Evolutionary conservation across 495 filamentous ascomycete species (phyloP), one percentile per base, ranked within the genome.

Genomic region (Endocarpon pusillum): DNA sequence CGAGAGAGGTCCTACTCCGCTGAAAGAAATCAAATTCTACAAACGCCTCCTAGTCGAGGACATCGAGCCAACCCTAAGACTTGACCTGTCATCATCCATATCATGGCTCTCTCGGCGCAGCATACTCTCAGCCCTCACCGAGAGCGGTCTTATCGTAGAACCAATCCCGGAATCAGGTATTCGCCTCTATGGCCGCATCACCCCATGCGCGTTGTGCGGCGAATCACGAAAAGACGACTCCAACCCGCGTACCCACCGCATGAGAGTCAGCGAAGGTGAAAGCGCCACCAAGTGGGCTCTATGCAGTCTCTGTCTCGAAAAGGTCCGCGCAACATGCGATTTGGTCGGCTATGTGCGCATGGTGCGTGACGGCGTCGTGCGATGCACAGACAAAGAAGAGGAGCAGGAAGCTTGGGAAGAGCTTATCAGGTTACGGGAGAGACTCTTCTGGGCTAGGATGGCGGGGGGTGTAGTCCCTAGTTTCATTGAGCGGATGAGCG

Each of bases 391-490:
- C 18, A 63, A 71, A 21, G 80, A 84, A 36, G 78, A 81, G 22
- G 73, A 81, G 49, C 77, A 73, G 41, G 72, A 73, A 21, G 83
- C 85, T 3, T 97, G 89, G 89, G 84, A 93, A 47, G 89, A 96
- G 55, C 81, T 81, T 34, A 75, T 92, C 12, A 71, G 79, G 14
- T 57, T 96, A 32, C 64, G 89, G 28, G 89, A 97, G 49, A 67
- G 83, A 40, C 92, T 94, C 78, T 97, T 97, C 48, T 97, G 89
- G 89, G 73, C 78, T 29, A 62, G 89, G 19, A 70, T 96, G 29
- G 87, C 87, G 11, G 86, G 79, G 11, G 86, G 86, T 12, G 81
- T 94, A 3, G 59, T 94, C 28, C 86, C 85, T 0, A 54, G 63
- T n/a, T 64, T 64, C 17, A 41, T 58, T 14, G 45, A 39, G 12